Base-by-base conservation (phyloP, 805 yeast genomes). In the Kuraishia cidri region DNA sequence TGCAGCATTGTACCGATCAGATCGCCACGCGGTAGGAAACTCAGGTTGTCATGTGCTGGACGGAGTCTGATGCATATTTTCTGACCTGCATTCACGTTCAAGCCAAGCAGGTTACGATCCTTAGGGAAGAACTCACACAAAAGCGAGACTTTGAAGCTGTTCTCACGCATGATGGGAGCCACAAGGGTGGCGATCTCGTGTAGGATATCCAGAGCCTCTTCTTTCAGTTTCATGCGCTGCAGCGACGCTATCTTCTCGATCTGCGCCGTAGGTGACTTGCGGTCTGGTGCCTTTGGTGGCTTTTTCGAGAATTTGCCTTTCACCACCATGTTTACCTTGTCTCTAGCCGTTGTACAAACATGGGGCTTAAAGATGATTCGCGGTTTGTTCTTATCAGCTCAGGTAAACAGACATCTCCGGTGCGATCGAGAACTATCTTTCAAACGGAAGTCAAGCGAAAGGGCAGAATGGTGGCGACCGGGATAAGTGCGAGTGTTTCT, bases 41-140 rank as follows among this genome's bases (percentile, higher is more conserved):
- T 45, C 21, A 45, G 44, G 17, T 64, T 65, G 43, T 80, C 71
- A 14, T 58, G 52, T 5, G 75, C 72, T 20, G 69, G 67, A 36
- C 97, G 62, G 23, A 90, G 58, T 37, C 97, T 53, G 8, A 90
- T 47, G 49, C 79, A 66, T 13, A 90, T 75, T 50, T 80, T 81
- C 37, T 60, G 60, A 1, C 97, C 97, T 5, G 56, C 56, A 48
- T 85, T 85, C 6, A 86, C 86, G 52, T 90, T 90, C 41, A 87
- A 57, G 0, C 97, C 97, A 9, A 88, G 57, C 14, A 90, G 57
- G 11, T 65, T 54, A 3, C 69, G 61, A 45, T 72, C 64, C 39
- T 69, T 77, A 3, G 97, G 97, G 40, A 62, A 80, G 71, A 90
- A 83, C 52, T 90, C 97, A 40, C 81, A 72, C 11, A 90, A 52